Base-by-base conservation (phyloP, 2,329 filamentous ascomycete species). In the Hyphodiscus sp. region DNA sequence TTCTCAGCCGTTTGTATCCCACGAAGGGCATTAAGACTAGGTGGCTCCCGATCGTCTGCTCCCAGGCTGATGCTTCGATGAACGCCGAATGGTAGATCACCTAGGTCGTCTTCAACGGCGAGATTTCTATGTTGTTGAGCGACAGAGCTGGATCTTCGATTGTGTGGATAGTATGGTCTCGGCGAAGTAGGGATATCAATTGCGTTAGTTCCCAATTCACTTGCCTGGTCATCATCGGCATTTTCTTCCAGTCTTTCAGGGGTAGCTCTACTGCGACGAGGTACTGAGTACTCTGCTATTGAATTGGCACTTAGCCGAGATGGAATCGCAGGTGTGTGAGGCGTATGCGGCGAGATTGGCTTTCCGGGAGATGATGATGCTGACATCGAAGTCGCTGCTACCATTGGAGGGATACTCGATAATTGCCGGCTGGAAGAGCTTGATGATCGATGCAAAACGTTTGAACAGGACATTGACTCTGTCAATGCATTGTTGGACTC, bases 251-350 rank as follows among this genome's bases (percentile, higher is more conserved):
- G 30, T 44, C 54, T 54, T 26, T 66, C 61, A 11, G 55, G 50
- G 13, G 58, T 49, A 11, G 61, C 52, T 41, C 61, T 53, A 48
- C 51, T 63, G 15, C 58, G 59, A 16, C 60, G 61, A 50, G 64
- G 65, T 48, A 69, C 68, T 30, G 68, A 62, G 64, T 90, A 87
- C 59, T 89, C 86, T 44, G 84, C 83, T 56, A 94, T 89, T 49
- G 89, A 94, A 65, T 95, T 91, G 58, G 94, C 90, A 66, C 90
- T 95, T 20, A 99, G 74, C n/a, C 94, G 82, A 8, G 91, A 96
- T 19, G 92, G 92, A 26, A 97, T 90, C 11, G 91, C 91, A 3
- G 94, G 94, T 0, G 91, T 95, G 65, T 97, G 91, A 1, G 91
- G 90, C 0, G 89, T 96, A 66, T 92, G 90, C 10, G 88, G 91